A percentile compares a stretch with the other conserved stretches of the same genome.
phyloP scores from a whole-genome alignment of 1,284 basidiomycete species.

The Cronartium quercuum region DNA sequence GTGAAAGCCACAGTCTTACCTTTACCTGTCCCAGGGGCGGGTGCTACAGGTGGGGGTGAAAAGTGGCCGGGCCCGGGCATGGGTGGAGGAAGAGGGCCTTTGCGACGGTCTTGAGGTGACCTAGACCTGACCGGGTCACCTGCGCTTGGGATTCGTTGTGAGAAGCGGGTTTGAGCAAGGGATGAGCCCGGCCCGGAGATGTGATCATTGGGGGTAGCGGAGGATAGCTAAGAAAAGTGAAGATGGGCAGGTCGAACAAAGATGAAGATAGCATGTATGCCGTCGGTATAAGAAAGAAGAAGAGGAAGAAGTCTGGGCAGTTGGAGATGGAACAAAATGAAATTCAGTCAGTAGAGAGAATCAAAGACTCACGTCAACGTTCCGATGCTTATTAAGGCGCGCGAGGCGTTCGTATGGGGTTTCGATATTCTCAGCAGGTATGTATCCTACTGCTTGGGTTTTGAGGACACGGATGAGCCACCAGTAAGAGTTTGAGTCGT shows the following conservation, averaged over 20 bases:
- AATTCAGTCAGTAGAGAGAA: background rate
- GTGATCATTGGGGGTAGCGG: slow-evolving; percentile 47
- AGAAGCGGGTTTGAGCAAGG: slow-evolving; percentile 44
- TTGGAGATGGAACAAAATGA: background rate
- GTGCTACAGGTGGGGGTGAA: slow-evolving; percentile 44
- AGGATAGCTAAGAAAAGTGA: slow-evolving; percentile 44
- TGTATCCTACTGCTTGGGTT: slow-evolving; percentile 98
- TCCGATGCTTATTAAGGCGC: slow-evolving; percentile 91
- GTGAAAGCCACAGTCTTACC: slow-evolving; percentile 51
- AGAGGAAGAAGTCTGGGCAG: slow-evolving; percentile 40
- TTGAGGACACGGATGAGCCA: slow-evolving; percentile 94
- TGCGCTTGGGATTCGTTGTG: slow-evolving; percentile 42
- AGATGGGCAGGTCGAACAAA: background rate
- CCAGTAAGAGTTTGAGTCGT: slow-evolving; percentile 96
- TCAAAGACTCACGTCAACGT: slow-evolving; percentile 74
- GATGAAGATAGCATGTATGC: too few species aligned
- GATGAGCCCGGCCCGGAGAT: slow-evolving; percentile 46
- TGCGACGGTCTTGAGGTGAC: slow-evolving; percentile 39
- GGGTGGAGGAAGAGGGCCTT: slow-evolving; percentile 42
- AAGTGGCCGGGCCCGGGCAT: slow-evolving; percentile 43
- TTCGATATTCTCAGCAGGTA: slow-evolving; percentile 98
- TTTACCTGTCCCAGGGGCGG: slow-evolving; percentile 39
- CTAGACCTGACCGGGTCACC: slow-evolving; percentile 40
- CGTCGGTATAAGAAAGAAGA: background rate
- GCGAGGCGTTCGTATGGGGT: slow-evolving; percentile 95